A percentile compares a stretch with the other conserved stretches of the same genome.
phyloP scores from a whole-genome alignment of 2,329 filamentous ascomycete species.

The Gliomastix tumulicola region DNA sequence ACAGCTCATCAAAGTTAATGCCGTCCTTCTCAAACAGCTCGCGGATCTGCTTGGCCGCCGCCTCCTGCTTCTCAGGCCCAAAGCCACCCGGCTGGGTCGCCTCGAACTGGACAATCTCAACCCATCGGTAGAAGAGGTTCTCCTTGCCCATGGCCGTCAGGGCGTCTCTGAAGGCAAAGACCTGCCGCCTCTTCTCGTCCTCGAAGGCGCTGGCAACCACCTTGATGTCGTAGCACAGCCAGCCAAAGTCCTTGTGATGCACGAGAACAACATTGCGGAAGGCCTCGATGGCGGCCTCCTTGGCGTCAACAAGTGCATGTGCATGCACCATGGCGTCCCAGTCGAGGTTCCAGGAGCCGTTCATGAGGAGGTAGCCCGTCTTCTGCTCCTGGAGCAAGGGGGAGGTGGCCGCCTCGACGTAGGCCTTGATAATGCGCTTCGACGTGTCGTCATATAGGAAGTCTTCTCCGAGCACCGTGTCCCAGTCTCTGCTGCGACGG shows the following conservation, averaged over 20 bases:
- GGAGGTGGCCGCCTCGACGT: constrained; percentile 63
- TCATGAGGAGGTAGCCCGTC: constrained; percentile 83
- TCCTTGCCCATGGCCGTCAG: constrained; percentile 75
- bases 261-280: constrained; percentile 68
- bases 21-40: constrained; percentile 67
- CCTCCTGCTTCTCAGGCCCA: constrained; percentile 63
- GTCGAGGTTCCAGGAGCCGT: constrained; percentile 80
- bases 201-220: constrained; percentile 43
- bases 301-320: constrained; percentile 60
- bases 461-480: constrained; percentile 46
- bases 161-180: constrained; percentile 73
- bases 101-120: constrained; percentile 87
- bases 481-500: constrained; percentile 69
- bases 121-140: constrained; percentile 84
- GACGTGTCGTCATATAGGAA: constrained; percentile 44
- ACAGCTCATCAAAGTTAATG: constrained; percentile 78
- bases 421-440: constrained; percentile 51
- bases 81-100: constrained; percentile 74
- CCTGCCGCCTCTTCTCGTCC: constrained; percentile 62
- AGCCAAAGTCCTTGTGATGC: constrained; percentile 60
- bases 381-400: constrained; percentile 62
- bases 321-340: constrained; percentile 75
- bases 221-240: constrained; percentile 55
- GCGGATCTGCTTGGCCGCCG: constrained; percentile 66
- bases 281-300: constrained; percentile 52